Evolutionary conservation across 2,329 filamentous ascomycete genomes (phyloP), one percentile per base, ranked within the genome.

Genomic region (Xylaria multiplex): DNA sequence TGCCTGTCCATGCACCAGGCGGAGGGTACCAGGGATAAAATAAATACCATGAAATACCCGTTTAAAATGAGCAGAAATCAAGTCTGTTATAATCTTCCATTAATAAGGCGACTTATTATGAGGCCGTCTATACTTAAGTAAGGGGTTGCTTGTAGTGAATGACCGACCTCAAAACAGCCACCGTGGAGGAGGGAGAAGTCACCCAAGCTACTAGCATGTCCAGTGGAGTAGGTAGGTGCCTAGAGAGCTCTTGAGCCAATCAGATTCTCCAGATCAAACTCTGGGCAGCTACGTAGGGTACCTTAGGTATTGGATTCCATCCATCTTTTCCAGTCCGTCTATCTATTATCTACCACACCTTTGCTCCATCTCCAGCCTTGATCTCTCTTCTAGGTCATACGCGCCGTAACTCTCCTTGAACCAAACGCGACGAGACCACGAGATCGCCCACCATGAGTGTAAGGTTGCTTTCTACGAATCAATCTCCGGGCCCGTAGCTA

Each of bases 371-470:
- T 32, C 49, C 61, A 69, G 64, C 67, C 61, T 62, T 40, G 52
- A 67, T 54, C 58, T 30, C 37, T 19, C 22, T 27, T 5, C 30
- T 19, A 14, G 2, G 5, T 24, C 49, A 27, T 55, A 61, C 49
- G 45, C 68, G 66, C 59, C 53, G 70, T 45, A 42, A 42, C 60
- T 52, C 30, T 45, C 53, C 60, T 43, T 57, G 22, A 43, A 50
- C 55, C 43, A 65, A 42, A 63, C 67, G 65, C 66, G 49, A 67
- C 67, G 40, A 67, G 55, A 61, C 30, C 58, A 24, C 27, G 24
- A 61, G 40, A 61, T 57, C 68, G 67, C 73, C 74, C 74, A 75
- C 59, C 71, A 79, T 79, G 77, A 79, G 77, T 77, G 77, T 79
- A 70, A 71, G 75, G 27, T 22, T 49, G 13, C 27, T 14, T 22